Evolutionary conservation across 768 basidiomycete species (phyloP), one percentile per base, ranked within the genome.

Genomic region (Dioszegia hungarica): DNA sequence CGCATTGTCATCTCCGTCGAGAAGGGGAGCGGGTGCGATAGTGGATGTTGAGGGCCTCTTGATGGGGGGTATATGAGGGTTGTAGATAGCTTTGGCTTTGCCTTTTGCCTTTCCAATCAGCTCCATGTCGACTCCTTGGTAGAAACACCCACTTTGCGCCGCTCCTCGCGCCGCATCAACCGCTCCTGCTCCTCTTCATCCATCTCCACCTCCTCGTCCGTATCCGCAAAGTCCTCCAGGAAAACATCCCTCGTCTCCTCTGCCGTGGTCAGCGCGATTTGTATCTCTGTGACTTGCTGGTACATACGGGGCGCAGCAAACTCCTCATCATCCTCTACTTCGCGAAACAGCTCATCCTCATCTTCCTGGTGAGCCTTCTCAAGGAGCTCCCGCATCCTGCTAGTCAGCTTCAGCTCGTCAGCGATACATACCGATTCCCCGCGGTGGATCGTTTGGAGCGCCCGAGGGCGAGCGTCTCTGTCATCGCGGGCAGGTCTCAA

Each of bases 301-400:
- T 15, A 61, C 71, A 50, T 29, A 75, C 71, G 47, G 27, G 67
- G 65, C 14, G 68, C 69, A 28, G 55, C 58, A 52, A 75, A 75
- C 39, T 75, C 74, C 27, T 67, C 66, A 48, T 75, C 74, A 53
- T 66, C 70, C 33, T 61, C 68, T 4, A 68, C 72, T 48, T 75
- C 74, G 14, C 59, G 59, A 48, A 74, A 72, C 6, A 66, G 25
- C 45, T 73, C 74, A 36, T 75, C 74, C 0, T 71, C 61, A 44
- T 73, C 69, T 47, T 74, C 54, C 41, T 71, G 64, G 54, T 75
- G 73, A 2, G 73, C 73, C 50, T 70, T 63, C 45, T 75, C 73
- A 5, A 75, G 67, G 38, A 75, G 59, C 56, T 68, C 73, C 39
- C 71, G 63, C 65, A 75, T 68, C 34, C 73, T 74, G 48, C 20